Percentiles rank a stretch among this genome's conserved stretches.
These are phyloP conservation scores for Cladophialophora carrionii DNA, from an alignment of 2,329 filamentous ascomycete genomes.

Conservation along the genomic window DNA sequence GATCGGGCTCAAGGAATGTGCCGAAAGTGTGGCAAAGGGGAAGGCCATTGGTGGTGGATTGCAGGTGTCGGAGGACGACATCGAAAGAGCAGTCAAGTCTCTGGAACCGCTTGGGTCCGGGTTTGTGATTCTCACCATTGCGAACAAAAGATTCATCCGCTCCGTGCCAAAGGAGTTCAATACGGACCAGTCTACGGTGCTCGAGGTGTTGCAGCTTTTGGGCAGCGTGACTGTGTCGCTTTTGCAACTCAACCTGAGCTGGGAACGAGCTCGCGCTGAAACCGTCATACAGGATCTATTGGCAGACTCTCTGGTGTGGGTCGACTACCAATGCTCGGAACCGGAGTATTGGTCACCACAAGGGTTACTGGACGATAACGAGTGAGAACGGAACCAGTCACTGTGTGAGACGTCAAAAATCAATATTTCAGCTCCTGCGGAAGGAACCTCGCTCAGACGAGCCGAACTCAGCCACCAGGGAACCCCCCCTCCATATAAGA, in stretches of 20 bases:
- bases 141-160: constrained; percentile 82
- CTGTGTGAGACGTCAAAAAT: neutral
- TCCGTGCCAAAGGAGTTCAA: constrained; percentile 95
- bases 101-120: constrained; percentile 85
- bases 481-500: neutral
- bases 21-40: constrained; percentile 72
- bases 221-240: constrained; percentile 90
- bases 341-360: constrained; percentile 83
- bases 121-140: constrained; percentile 82
- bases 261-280: constrained; percentile 81
- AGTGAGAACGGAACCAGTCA: constrained; percentile 38
- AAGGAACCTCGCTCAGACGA: neutral
- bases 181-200: constrained; percentile 86
- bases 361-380: constrained; percentile 49
- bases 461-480: neutral
- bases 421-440: neutral
- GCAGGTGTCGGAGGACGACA: constrained; percentile 87
- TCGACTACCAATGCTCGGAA: constrained; percentile 82
- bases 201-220: constrained; percentile 87
- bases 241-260: constrained; percentile 81
- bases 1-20: constrained; percentile 80
- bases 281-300: constrained; percentile 90
- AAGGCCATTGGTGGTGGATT: constrained; percentile 74
- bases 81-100: constrained; percentile 83
- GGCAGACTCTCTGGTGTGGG: constrained; percentile 88